These are phyloP conservation scores for Ogataea methanolica DNA, from an alignment of 805 yeast genomes.

Conservation along the genomic window DNA sequence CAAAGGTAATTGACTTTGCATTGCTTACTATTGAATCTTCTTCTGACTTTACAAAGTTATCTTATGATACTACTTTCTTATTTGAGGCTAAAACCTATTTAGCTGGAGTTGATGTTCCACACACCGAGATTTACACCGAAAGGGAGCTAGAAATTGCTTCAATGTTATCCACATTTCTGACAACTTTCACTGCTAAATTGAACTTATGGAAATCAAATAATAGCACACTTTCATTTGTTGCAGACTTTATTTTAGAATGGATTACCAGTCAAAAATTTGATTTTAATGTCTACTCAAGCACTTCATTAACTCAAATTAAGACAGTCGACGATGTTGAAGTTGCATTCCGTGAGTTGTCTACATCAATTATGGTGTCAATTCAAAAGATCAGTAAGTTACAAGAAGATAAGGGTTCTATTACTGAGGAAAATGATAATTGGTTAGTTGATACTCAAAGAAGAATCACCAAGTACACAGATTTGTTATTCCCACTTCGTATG, in stretches of 20 bases:
- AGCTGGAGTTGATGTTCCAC: conserved; percentile 1
- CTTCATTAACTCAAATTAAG: conserved; percentile 17
- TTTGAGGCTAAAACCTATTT: conserved; percentile 25
- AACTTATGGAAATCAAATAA: conserved; percentile 32
- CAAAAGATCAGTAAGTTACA: conserved; percentile 51
- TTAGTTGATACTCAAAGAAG: conserved; percentile 45
- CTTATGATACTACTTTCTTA: conserved; percentile 12
- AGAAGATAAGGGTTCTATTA: conserved; percentile 23
- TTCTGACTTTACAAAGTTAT: conserved; percentile 2
- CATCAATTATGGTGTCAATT: conserved; percentile 58
- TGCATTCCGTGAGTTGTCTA: conserved; percentile 46
- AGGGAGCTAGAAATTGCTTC: conserved; percentile 13
- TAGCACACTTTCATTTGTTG: conserved; percentile 38
- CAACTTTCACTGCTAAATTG: conserved; percentile 26
- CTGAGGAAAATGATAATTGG: conserved; percentile 67
- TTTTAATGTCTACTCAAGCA: conserved; percentile 23
- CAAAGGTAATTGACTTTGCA: conserved; percentile 35
- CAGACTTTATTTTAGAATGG: conserved; percentile 47
- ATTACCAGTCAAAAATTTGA: conserved; percentile 21
- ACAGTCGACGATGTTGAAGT: conserved; percentile 38
- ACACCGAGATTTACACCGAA: conserved; percentile 10
- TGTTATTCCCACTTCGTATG: conserved; percentile 23
- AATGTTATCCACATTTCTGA: conserved; percentile 19
- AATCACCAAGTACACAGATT: conserved; percentile 36
- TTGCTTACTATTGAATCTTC: conserved; percentile 11